Evolutionary conservation across 2,329 filamentous ascomycete species (phyloP), one percentile per base, ranked within the genome.

Genomic region (Leptoxyphium fumago): DNA sequence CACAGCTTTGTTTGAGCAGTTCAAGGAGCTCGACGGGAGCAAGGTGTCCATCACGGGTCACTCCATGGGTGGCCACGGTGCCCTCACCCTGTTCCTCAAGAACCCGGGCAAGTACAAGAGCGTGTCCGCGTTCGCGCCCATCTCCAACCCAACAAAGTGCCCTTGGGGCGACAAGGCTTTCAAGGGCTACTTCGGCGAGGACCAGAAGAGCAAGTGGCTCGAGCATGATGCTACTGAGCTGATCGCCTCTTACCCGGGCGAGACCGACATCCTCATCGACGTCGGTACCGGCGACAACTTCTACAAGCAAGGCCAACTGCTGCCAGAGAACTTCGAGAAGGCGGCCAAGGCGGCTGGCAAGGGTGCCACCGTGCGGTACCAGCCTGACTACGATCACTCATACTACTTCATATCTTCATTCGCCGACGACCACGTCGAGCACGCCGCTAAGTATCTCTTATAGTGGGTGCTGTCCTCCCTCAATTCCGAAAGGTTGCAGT

Each of bases 101-200:
- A 82, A 96, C 66, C 88, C 91, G 0, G 86, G 84, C 50, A 78
- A 76, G 69, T 98, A 94, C 72, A 83, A 81, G 69, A 85, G 79
- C 51, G 86, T 91, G 45, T 88, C 82, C 49, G 89, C 89, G 1
- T 94, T 93, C 60, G 84, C 91, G 41, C 89, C 89, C 15, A 93
- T 96, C 56, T 65, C 79, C 42, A 96, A 96, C 69, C 91, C 89
- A 1, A 72, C 73, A 48, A 77, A 80, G 53, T 93, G 84, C 57
- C 84, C 84, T 1, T 98, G 91, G 91, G 91, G 91, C 28, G 74
- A 94, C 64, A 98, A 98, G 74, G 91, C 91, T 0, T 96, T 98
- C 62, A 67, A 67, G 26, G 89, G 91, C 5, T 98, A 98, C 68
- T 75, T 98, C 39, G 89, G 91, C 14, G 77, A 77, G 39, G 68